Conservation (phyloP, 345 rosid genomes). For the Dovyalis caffra region DNA sequence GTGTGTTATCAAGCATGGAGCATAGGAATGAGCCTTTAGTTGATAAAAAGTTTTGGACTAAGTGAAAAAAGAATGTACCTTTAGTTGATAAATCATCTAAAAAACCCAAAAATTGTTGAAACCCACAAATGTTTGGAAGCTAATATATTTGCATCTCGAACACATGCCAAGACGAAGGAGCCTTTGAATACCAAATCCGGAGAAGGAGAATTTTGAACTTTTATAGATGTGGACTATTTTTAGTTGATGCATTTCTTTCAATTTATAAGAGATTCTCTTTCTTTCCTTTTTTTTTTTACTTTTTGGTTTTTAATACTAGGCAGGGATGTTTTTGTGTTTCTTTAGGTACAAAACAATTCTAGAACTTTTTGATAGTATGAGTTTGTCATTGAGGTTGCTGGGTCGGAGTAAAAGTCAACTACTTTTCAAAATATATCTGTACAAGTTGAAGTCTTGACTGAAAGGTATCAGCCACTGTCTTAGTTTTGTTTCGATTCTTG, state of each 20-base stretch:
- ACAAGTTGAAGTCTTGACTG: slow-evolving; percentile 42
- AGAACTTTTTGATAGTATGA: slow-evolving; percentile 40
- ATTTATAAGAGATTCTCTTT: neutral
- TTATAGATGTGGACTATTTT: slow-evolving; percentile 21
- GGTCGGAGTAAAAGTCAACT: slow-evolving; percentile 31
- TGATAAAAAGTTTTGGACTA: slow-evolving; percentile 5
- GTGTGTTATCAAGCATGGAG: slow-evolving; percentile 25
- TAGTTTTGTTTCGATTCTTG: neutral
- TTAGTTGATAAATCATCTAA: slow-evolving; percentile 12
- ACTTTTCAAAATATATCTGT: slow-evolving; percentile 41
- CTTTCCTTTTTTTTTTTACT: neutral
- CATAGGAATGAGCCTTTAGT: slow-evolving; percentile 12
- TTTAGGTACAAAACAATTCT: slow-evolving; percentile 31
- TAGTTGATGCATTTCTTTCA: neutral
- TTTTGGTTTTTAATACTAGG: neutral
- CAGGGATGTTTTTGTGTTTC: neutral
- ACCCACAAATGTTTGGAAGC: slow-evolving; percentile 7
- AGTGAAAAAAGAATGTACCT: slow-evolving; percentile 8
- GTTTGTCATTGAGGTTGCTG: slow-evolving; percentile 49
- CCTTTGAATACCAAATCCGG: slow-evolving; percentile 10
- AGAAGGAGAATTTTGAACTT: slow-evolving; percentile 20
- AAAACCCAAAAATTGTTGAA: slow-evolving; percentile 11
- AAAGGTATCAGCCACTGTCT: slow-evolving; percentile 20
- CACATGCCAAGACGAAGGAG: slow-evolving; percentile 37
- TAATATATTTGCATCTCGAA: slow-evolving; percentile 24